Evolutionary conservation across 2,329 filamentous ascomycete genomes (phyloP).

Genomic region (Penicillium sp.): DNA sequence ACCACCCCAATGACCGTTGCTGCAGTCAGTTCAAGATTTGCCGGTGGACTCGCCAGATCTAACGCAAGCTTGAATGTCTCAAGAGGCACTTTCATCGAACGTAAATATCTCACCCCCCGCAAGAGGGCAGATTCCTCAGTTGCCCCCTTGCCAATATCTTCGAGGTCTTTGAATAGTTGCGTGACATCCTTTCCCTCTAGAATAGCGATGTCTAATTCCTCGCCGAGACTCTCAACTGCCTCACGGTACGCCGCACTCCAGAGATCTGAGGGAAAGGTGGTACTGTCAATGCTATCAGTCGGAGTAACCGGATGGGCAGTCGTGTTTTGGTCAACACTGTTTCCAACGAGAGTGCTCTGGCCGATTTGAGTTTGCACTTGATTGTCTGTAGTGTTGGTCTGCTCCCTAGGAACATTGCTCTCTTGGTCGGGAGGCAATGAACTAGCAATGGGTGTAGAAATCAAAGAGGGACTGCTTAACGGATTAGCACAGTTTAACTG

Average conservation of each 20-base stretch:
- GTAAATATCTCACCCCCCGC: conserved; percentile 17
- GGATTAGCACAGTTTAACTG: too few species aligned
- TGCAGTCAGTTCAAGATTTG: conserved; percentile 23
- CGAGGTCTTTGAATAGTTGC: conserved; percentile 23
- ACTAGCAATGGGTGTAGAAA: too few species aligned
- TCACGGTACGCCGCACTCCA: conserved; percentile 28
- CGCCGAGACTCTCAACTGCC: conserved; percentile 22
- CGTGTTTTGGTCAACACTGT: too few species aligned
- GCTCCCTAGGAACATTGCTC: too few species aligned
- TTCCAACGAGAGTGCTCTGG: too few species aligned
- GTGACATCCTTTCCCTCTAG: conserved; percentile 23
- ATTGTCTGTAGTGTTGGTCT: too few species aligned
- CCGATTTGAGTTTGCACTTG: too few species aligned
- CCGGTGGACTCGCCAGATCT: conserved; percentile 26
- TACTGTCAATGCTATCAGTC: too few species aligned
- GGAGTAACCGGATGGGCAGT: too few species aligned
- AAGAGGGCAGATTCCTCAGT: conserved; percentile 21
- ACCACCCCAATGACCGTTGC: conserved; percentile 23
- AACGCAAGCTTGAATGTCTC: conserved; percentile 9
- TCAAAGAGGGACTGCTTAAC: too few species aligned
- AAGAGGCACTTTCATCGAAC: conserved; percentile 4
- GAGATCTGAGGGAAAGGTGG: conserved; percentile 15
- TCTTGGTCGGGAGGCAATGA: too few species aligned
- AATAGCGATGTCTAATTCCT: conserved; percentile 23
- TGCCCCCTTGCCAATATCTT: conserved; percentile 20